A percentile compares a stretch with the other conserved stretches of the same genome.
Evolutionary conservation across 129 eudicot genomes (phyloP).

Genomic region (Heracleum sosnowskyi): DNA sequence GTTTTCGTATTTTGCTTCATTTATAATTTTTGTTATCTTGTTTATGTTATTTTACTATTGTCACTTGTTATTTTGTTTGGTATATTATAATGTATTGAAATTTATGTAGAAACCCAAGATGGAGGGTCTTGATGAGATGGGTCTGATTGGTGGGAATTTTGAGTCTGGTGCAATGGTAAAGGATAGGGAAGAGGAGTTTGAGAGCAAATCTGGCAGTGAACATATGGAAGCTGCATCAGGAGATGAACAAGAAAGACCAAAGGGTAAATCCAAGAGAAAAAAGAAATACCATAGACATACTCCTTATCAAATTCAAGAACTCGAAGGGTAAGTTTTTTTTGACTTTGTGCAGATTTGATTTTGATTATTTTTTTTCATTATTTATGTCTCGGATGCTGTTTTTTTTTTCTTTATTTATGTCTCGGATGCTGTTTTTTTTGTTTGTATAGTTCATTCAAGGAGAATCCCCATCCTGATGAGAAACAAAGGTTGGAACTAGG

Average conservation of each 20-base stretch:
- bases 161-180: constrained; percentile 36
- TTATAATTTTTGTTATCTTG: background rate
- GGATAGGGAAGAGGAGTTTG: constrained; percentile 51
- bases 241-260: constrained; percentile 43
- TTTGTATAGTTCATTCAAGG: constrained; percentile 56
- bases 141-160: constrained; percentile 40
- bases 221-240: constrained; percentile 60
- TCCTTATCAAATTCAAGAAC: constrained; percentile 73
- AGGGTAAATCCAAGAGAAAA: constrained; percentile 32
- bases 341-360: background rate
- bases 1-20: background rate
- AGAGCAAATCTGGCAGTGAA: constrained; percentile 63
- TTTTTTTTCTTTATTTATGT: background rate
- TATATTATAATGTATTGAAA: background rate
- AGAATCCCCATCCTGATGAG: constrained; percentile 82
- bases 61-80: background rate
- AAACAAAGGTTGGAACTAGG: constrained; percentile 69
- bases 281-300: constrained; percentile 73
- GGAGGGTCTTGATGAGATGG: constrained; percentile 63
- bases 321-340: constrained; percentile 46
- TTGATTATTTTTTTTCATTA: background rate
- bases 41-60: background rate
- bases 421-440: background rate
- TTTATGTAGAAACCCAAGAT: constrained; percentile 47
- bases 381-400: background rate